A percentile compares a stretch with the other conserved stretches of the same genome.
These are phyloP conservation scores for Trichoderma aggressivum DNA, from an alignment of 2,329 filamentous ascomycete species.

Conservation along the genomic window DNA sequence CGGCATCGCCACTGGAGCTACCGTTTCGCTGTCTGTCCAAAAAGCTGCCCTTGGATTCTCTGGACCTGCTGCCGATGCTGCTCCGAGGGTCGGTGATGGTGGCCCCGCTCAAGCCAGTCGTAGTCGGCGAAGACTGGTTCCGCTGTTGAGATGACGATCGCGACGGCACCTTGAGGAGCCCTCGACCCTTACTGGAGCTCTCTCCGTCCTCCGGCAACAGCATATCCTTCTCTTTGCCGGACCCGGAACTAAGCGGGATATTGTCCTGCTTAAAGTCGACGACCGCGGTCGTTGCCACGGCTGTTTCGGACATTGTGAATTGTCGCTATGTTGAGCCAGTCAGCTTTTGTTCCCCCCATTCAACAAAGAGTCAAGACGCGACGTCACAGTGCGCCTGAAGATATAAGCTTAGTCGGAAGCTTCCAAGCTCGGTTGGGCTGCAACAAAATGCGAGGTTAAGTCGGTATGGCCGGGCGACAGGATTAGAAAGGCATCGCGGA, in stretches of 20 bases:
- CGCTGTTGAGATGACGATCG: conserved; percentile 59
- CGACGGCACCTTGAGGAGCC: conserved; percentile 57
- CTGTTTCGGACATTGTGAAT: conserved; percentile 34
- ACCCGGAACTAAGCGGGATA: conserved; percentile 34
- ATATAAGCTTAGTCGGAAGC: not conserved
- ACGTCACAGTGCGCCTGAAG: not conserved
- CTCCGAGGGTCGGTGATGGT: conserved; percentile 58
- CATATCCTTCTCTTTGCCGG: conserved; percentile 43
- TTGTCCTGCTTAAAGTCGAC: conserved; percentile 36
- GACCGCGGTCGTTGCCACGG: conserved; percentile 25
- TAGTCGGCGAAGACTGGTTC: conserved; percentile 56
- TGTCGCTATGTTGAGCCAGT: not conserved
- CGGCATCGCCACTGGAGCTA: conserved; percentile 56
- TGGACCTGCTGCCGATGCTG: conserved; percentile 62
- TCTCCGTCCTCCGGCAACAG: conserved; percentile 41
- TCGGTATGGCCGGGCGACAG: not conserved
- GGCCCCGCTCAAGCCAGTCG: conserved; percentile 58
- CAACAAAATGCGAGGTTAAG: not conserved
- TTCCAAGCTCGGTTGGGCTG: not conserved
- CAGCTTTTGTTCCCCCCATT: not conserved
- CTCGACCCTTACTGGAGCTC: conserved; percentile 47
- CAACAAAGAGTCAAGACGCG: not conserved
- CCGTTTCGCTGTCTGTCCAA: conserved; percentile 61
- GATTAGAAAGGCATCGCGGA: not conserved
- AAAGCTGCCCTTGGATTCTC: conserved; percentile 63